Evolutionary conservation across 768 basidiomycete genomes (phyloP).

Genomic region (Lyophyllum decastes): DNA sequence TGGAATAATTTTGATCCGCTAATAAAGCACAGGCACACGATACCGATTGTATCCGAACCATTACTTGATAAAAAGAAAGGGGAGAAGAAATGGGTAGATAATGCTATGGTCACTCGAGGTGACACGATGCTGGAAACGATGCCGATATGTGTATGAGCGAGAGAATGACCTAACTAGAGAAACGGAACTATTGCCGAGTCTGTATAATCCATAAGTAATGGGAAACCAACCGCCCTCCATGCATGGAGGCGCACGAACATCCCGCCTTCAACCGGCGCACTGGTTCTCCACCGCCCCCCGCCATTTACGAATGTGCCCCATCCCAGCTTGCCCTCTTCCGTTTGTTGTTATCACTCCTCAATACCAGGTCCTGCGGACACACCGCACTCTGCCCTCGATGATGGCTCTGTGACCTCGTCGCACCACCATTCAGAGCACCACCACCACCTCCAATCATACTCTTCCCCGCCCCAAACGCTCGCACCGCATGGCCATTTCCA

Average conservation of each 20-base stretch:
- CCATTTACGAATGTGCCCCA: neutral
- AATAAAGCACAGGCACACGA: too few relatives aligned
- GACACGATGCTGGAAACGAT: neutral
- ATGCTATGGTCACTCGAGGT: neutral
- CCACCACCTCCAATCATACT: neutral
- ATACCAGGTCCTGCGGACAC: constrained; percentile 40
- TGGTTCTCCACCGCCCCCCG: neutral
- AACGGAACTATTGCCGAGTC: neutral
- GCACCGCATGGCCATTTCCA: neutral
- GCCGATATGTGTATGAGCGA: neutral
- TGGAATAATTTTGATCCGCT: too few relatives aligned
- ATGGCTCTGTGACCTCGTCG: constrained; percentile 30
- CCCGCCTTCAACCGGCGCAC: neutral
- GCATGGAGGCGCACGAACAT: neutral
- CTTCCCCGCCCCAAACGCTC: constrained; percentile 1
- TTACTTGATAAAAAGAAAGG: too few relatives aligned
- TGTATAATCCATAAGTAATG: neutral
- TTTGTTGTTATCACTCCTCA: constrained; percentile 16
- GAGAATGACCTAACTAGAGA: neutral
- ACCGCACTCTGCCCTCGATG: constrained; percentile 47
- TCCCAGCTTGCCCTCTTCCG: neutral
- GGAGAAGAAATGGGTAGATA: neutral
- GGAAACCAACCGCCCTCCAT: neutral
- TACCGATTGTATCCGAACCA: too few relatives aligned
- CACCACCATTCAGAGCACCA: neutral